Base-by-base conservation (phyloP, 352 stramenopile species). In the Phytophthora capsici region DNA sequence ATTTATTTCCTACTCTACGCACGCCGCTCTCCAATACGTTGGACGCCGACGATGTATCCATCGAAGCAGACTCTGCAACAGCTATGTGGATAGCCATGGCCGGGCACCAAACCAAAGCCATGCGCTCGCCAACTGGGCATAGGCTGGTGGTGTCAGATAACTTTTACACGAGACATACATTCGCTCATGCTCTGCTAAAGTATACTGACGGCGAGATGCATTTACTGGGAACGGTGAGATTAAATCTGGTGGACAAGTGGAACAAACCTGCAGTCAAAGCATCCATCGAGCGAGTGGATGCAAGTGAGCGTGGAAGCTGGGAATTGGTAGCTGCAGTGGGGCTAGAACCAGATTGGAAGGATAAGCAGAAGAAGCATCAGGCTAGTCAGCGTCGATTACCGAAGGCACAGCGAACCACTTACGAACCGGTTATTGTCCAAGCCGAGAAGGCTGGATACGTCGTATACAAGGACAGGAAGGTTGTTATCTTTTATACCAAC, bases 391-490 rank as follows among this genome's bases (percentile, higher is more conserved):
- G 41, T 2, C 20, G 49, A 13, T 22, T 46, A 25, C 17, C 26
- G 9, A 47, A 48, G 16, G 48, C 46, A 19, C 43, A 38, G 13
- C 14, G 25, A 25, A 50, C 58, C 23, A 30, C 4, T n/a, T 67
- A 45, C 34, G 12, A 40, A 14, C 40, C 50, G 25, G n/a, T 20
- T n/a, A 26, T 56, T 8, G 10, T 54, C 8, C 6, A 28, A 30
- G 47, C 28, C 4, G 37, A 58, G n/a, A 3, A 20, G 9, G 17
- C 48, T 22, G 62, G 47, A 2, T 61, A 60, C 25, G 61, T 69
- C 30, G n/a, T 66, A 9, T 65, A 46, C 49, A 71, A 62, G 38
- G 63, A 62, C 49, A n/a, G 41, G 22, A 62, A 66, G n/a, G 62
- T 70, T 6, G 62, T 65, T 3, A 38, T 62, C 1, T 51, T 65